Conservation (phyloP, 176 grass and related monocot species). For the Zizania latifolia region DNA sequence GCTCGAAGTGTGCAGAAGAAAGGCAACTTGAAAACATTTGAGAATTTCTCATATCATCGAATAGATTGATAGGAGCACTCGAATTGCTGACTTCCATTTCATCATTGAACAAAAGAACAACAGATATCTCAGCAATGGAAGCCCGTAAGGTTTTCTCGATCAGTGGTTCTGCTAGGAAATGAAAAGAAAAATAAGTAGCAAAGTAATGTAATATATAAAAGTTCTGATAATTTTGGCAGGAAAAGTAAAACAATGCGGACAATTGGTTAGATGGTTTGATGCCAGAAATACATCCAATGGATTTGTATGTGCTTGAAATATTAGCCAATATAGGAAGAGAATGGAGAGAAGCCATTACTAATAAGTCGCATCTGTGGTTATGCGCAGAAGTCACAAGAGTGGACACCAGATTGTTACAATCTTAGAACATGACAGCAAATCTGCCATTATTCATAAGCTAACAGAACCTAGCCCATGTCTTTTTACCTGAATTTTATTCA, state of each 20-base stretch:
- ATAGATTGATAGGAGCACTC: constrained; percentile 16
- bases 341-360: neutral
- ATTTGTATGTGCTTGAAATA: constrained; percentile 5
- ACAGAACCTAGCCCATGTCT: neutral
- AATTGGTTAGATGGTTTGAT: neutral
- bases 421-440: neutral
- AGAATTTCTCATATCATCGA: constrained; percentile 43
- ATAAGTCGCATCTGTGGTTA: neutral
- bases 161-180: constrained; percentile 61
- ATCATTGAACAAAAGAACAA: constrained; percentile 69
- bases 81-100: constrained; percentile 20
- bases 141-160: constrained; percentile 67
- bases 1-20: constrained; percentile 54
- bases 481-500: neutral
- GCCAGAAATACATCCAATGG: neutral
- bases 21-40: constrained; percentile 64
- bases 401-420: neutral
- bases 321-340: constrained; percentile 16
- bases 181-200: constrained; percentile 28
- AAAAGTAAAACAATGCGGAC: neutral
- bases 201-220: constrained; percentile 16
- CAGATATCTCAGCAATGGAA: constrained; percentile 59
- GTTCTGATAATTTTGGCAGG: neutral
- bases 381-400: neutral
- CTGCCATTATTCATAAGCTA: constrained; percentile 2